phyloP scores from a whole-genome alignment of 768 basidiomycete genomes.

The Calocera viscosa region DNA sequence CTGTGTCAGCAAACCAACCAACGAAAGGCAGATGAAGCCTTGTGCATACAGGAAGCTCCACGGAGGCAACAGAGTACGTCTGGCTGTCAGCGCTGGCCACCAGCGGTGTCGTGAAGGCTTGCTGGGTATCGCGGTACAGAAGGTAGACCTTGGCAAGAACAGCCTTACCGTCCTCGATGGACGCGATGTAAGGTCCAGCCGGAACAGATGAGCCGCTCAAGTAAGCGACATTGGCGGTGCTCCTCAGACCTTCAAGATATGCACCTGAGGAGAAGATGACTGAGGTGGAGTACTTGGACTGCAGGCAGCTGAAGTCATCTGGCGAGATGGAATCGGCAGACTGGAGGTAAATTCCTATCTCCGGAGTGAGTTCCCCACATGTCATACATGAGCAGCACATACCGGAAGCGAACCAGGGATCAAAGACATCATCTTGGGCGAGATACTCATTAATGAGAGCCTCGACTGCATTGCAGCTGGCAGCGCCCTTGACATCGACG shows the following conservation, averaged over 20 bases:
- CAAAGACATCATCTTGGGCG: slow-evolving; percentile 20
- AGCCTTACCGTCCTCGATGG: slow-evolving; percentile 11
- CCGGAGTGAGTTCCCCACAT: slow-evolving; percentile 13
- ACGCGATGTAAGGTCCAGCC: slow-evolving; percentile 19
- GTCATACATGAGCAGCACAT: neutral
- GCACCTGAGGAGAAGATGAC: slow-evolving; percentile 9
- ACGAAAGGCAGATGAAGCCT: neutral
- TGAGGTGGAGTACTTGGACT: slow-evolving; percentile 9
- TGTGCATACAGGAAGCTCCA: neutral
- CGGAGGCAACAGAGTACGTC: neutral
- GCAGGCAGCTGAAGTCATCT: slow-evolving; percentile 9
- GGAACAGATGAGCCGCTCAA: slow-evolving; percentile 13
- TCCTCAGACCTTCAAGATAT: neutral
- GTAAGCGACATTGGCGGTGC: neutral
- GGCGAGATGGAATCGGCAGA: slow-evolving; percentile 10
- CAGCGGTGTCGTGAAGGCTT: slow-evolving; percentile 20
- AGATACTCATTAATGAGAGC: slow-evolving; percentile 15
- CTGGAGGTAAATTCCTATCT: slow-evolving; percentile 14
- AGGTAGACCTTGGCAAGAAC: slow-evolving; percentile 21
- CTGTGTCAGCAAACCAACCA: slow-evolving; percentile 16
- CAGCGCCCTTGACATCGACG: slow-evolving; percentile 18
- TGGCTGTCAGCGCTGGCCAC: slow-evolving; percentile 8
- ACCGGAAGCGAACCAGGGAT: slow-evolving; percentile 12
- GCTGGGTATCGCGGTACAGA: slow-evolving; percentile 19
- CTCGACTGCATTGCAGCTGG: slow-evolving; percentile 20